These are phyloP conservation scores for Cystobasidium pallidum DNA, from an alignment of 1,284 basidiomycete genomes.

Conservation along the genomic window DNA sequence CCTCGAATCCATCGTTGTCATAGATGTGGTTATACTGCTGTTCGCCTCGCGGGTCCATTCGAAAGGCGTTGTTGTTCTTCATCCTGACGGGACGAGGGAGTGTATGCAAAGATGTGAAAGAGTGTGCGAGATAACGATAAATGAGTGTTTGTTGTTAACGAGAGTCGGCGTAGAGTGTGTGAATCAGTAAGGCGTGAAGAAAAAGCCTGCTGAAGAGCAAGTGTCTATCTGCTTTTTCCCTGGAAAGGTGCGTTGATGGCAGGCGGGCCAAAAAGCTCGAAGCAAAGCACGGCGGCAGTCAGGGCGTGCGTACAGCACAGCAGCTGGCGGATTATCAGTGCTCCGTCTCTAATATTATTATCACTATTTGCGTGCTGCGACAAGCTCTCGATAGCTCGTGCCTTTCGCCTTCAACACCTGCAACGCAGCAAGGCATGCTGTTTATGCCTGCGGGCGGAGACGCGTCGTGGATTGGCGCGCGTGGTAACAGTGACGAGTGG, in stretches of 20 bases:
- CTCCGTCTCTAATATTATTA: too few relatives aligned
- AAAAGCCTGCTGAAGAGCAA: background rate
- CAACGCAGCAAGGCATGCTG: background rate
- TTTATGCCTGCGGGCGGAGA: too few relatives aligned
- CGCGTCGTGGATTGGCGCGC: background rate
- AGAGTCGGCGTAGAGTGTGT: background rate
- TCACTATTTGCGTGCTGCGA: background rate
- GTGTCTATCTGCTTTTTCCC: background rate
- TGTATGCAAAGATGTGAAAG: background rate
- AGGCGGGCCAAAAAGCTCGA: background rate
- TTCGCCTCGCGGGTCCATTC: conserved; percentile 12
- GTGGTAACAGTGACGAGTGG: too few relatives aligned
- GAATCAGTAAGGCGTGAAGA: background rate
- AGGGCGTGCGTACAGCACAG: too few relatives aligned
- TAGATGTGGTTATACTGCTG: conserved; percentile 23
- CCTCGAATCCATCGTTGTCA: conserved; percentile 11
- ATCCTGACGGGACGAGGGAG: background rate
- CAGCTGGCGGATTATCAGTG: too few relatives aligned
- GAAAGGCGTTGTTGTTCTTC: conserved; percentile 23
- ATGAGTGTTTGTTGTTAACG: conserved; percentile 6
- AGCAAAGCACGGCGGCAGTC: too few relatives aligned
- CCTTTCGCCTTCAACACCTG: background rate
- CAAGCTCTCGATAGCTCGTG: background rate
- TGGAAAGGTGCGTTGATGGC: background rate
- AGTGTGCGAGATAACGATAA: background rate